Conservation (phyloP, 768 basidiomycete genomes). For the Asterophora lycoperdoides region DNA sequence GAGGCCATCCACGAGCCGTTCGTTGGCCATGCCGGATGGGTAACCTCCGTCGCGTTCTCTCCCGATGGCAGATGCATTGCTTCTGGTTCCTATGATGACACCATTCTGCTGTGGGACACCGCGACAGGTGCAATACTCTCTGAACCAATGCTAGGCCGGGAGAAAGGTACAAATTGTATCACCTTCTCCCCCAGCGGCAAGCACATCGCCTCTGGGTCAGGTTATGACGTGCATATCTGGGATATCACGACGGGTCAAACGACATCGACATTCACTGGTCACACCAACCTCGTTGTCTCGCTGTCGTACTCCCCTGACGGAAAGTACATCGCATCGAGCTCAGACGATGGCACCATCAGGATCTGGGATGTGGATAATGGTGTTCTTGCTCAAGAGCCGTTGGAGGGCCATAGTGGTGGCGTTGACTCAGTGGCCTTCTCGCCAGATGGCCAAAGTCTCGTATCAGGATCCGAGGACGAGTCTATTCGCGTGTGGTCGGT, state of each 20-base stretch:
- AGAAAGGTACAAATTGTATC: conserved; percentile 1
- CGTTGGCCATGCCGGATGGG: conserved; percentile 5
- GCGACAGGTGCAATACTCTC: conserved; percentile 7
- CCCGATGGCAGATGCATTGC: conserved; percentile 24
- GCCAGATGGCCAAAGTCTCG: conserved; percentile 32
- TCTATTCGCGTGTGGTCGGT: conserved; percentile 29
- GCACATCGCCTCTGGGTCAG: conserved; percentile 1
- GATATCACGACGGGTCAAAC: not conserved
- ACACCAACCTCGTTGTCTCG: not conserved
- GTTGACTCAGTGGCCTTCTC: conserved; percentile 43
- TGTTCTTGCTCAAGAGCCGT: conserved; percentile 16
- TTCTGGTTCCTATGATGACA: conserved; percentile 24
- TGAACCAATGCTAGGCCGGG: not conserved
- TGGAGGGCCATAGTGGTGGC: conserved; percentile 13
- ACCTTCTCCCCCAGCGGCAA: not conserved
- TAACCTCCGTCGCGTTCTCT: conserved; percentile 22
- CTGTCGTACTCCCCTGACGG: conserved; percentile 9
- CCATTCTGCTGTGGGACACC: conserved; percentile 26
- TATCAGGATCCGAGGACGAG: conserved; percentile 24
- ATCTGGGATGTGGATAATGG: conserved; percentile 22
- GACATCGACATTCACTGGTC: not conserved
- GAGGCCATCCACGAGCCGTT: not conserved
- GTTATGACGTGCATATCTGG: not conserved
- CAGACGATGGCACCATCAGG: conserved; percentile 20
- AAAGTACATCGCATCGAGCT: conserved; percentile 17